A percentile compares a stretch with the other conserved stretches of the same genome.
Conservation (phyloP, 2,329 filamentous ascomycete species). For the Aspergillus piperis region DNA sequence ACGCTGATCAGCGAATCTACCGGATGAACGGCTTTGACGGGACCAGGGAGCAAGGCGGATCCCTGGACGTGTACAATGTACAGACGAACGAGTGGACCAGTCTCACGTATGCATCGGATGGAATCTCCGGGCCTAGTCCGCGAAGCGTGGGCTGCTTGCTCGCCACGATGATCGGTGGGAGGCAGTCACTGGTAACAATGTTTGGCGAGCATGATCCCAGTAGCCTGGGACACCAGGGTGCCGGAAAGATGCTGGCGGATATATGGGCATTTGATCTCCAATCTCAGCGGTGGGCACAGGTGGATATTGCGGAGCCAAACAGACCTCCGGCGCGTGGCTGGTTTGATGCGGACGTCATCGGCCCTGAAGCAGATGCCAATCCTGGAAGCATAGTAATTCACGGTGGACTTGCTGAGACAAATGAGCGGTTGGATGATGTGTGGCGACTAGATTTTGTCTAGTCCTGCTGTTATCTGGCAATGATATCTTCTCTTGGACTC, state of each 20-base stretch:
- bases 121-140: slow-evolving; percentile 47
- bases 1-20: slow-evolving; percentile 66
- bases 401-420: slow-evolving; percentile 55
- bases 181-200: slow-evolving; percentile 49
- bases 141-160: slow-evolving; percentile 55
- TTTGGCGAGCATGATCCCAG: slow-evolving; percentile 59
- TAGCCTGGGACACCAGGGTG: slow-evolving; percentile 55
- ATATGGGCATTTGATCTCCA: slow-evolving; percentile 51
- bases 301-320: slow-evolving; percentile 26
- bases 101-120: slow-evolving; percentile 40
- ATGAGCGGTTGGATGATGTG: slow-evolving; percentile 53
- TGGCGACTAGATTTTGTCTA: slow-evolving; percentile 36
- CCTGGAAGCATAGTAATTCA: slow-evolving; percentile 46
- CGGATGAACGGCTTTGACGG: slow-evolving; percentile 82
- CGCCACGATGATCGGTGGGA: slow-evolving; percentile 39
- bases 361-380: slow-evolving; percentile 10
- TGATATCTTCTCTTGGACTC: no score
- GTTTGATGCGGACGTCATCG: slow-evolving; percentile 54
- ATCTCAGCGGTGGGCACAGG: slow-evolving; percentile 35
- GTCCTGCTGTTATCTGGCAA: no score
- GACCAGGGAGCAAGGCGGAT: slow-evolving; percentile 66
- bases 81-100: slow-evolving; percentile 43
- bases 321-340: slow-evolving; percentile 51
- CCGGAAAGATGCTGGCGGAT: slow-evolving; percentile 58
- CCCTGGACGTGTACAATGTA: slow-evolving; percentile 63